A percentile compares a stretch with the other conserved stretches of the same genome.
Evolutionary conservation across 2,329 filamentous ascomycete genomes (phyloP).

Genomic region (Hymenoscyphus occultus): DNA sequence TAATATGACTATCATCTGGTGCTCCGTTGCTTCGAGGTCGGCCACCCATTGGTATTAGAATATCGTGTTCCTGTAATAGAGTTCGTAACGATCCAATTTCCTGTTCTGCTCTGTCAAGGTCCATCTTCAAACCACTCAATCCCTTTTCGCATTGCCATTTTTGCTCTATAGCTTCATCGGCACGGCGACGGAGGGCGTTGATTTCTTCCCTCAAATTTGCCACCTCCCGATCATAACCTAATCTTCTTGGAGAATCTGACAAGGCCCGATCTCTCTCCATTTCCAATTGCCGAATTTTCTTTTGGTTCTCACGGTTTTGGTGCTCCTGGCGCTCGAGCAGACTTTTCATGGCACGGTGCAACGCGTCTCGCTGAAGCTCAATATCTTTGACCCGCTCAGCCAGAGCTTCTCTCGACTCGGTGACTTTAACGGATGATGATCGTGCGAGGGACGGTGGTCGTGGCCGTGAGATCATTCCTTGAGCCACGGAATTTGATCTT

Average conservation of each 20-base stretch:
- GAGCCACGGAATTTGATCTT: slow-evolving; percentile 65
- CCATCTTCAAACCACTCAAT: slow-evolving; percentile 86
- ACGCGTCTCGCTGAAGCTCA: slow-evolving; percentile 86
- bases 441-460: slow-evolving; percentile 50
- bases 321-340: slow-evolving; percentile 82
- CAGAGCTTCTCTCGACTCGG: slow-evolving; percentile 60
- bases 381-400: slow-evolving; percentile 86
- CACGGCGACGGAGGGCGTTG: slow-evolving; percentile 75
- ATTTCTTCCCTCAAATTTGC: slow-evolving; percentile 78
- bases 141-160: slow-evolving; percentile 97
- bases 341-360: slow-evolving; percentile 82
- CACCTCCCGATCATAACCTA: slow-evolving; percentile 83
- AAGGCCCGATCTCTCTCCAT: slow-evolving; percentile 73
- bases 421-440: slow-evolving; percentile 49
- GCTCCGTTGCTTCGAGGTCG: slow-evolving; percentile 42
- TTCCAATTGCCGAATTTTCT: slow-evolving; percentile 75
- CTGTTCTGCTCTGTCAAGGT: slow-evolving; percentile 90
- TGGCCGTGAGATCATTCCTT: slow-evolving; percentile 20
- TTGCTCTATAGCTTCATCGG: slow-evolving; percentile 90
- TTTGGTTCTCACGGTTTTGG: slow-evolving; percentile 79
- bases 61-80: slow-evolving; percentile 79
- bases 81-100: slow-evolving; percentile 81
- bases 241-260: slow-evolving; percentile 65
- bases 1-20: slow-evolving; percentile 47
- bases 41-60: slow-evolving; percentile 61